phyloP scores from a whole-genome alignment of 768 basidiomycete species.

The Auricularia sp. region DNA sequence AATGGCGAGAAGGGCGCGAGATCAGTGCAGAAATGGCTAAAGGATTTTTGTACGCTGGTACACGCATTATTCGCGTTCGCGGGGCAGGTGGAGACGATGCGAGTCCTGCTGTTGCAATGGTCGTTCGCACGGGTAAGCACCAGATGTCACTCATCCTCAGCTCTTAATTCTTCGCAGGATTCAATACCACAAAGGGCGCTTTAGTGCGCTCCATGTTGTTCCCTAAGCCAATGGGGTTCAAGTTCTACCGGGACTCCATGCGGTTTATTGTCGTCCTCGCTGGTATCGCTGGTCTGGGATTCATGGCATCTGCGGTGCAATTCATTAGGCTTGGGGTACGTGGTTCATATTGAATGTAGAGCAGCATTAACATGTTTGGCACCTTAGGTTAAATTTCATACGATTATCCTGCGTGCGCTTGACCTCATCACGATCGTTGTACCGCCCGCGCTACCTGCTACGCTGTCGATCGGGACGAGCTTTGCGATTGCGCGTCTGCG shows the following conservation, averaged over 20 bases:
- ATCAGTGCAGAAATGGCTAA: conserved; percentile 54
- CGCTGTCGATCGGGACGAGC: conserved; percentile 92
- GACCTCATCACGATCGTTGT: conserved; percentile 97
- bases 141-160: not conserved
- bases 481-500: conserved; percentile 87
- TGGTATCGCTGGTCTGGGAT: conserved; percentile 84
- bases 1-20: conserved; percentile 60
- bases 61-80: conserved; percentile 79
- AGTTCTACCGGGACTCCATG: conserved; percentile 90
- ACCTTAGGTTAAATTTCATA: conserved; percentile 72
- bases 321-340: conserved; percentile 84
- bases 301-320: conserved; percentile 83
- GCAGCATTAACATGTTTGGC: not conserved
- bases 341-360: conserved; percentile 1
- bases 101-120: conserved; percentile 66
- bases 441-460: conserved; percentile 93
- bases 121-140: conserved; percentile 69
- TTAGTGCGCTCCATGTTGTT: conserved; percentile 95
- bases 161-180: conserved; percentile 34
- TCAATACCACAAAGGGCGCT: conserved; percentile 96
- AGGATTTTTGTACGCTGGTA: conserved; percentile 83
- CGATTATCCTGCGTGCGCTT: conserved; percentile 82
- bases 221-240: conserved; percentile 97
- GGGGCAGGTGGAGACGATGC: conserved; percentile 46
- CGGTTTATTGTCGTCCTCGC: conserved; percentile 87